Conservation (phyloP, 2,329 filamentous ascomycete species). For the Stagonosporopsis cucurbitacearum region DNA sequence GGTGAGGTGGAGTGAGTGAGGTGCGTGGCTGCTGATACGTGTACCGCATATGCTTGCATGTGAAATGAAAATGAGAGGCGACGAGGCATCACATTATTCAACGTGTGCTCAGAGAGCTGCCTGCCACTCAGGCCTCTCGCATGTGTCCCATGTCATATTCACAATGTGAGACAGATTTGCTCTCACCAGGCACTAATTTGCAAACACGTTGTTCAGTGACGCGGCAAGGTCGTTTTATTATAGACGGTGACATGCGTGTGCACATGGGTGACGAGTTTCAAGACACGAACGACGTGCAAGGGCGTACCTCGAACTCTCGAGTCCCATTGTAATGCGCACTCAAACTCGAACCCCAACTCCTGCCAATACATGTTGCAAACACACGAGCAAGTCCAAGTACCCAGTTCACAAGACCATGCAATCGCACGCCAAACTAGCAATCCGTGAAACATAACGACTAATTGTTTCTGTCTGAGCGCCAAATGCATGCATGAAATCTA, state of each 20-base stretch:
- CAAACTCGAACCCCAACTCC: neutral
- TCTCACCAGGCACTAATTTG: constrained; percentile 2
- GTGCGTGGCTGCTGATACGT: constrained; percentile 17
- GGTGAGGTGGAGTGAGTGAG: neutral
- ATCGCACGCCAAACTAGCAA: neutral
- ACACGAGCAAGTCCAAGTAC: neutral
- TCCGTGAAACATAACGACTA: constrained; percentile 6
- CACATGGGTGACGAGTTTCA: constrained; percentile 17
- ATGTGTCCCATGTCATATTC: constrained; percentile 9
- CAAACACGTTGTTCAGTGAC: constrained; percentile 13
- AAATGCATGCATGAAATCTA: constrained; percentile 18
- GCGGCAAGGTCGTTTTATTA: constrained; percentile 10
- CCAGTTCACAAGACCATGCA: neutral
- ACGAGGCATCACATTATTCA: constrained; percentile 4
- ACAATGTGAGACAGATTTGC: constrained; percentile 1
- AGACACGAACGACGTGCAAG: constrained; percentile 16
- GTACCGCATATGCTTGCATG: constrained; percentile 7
- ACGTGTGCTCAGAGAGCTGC: neutral
- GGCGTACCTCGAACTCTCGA: constrained; percentile 3
- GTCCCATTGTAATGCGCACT: constrained; percentile 1
- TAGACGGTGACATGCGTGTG: constrained; percentile 11
- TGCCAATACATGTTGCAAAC: neutral
- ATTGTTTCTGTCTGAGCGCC: constrained; percentile 22
- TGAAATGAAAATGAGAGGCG: constrained; percentile 10
- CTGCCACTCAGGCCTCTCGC: constrained; percentile 3